Evolutionary conservation across 257 asterid genomes (phyloP).

Genomic region (Nicotiana attenuata): DNA sequence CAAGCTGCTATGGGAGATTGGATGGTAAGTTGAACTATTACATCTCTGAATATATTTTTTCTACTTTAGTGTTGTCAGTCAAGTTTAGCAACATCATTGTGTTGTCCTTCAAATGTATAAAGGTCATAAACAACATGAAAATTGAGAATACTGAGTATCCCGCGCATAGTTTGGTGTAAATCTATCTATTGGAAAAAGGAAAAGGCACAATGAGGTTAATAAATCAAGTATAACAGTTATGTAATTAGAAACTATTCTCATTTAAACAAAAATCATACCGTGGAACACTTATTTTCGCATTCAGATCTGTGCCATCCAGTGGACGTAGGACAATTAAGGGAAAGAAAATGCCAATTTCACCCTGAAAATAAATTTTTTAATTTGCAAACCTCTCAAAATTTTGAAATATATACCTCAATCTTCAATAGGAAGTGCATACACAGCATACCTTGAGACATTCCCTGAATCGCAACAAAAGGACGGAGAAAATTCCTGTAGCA

Average conservation of each 20-base stretch:
- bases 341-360: slow-evolving; percentile 94
- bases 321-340: slow-evolving; percentile 82
- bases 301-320: slow-evolving; percentile 86
- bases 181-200: not conserved
- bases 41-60: not conserved
- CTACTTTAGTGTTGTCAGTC: not conserved
- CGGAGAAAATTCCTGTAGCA: slow-evolving; percentile 84
- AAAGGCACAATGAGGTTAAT: not conserved
- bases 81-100: not conserved
- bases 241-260: not conserved
- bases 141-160: not conserved
- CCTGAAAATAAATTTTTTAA: slow-evolving; percentile 43
- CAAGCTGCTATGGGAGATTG: not conserved
- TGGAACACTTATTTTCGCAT: slow-evolving; percentile 70
- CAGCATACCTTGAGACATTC: slow-evolving; percentile 80
- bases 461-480: slow-evolving; percentile 83
- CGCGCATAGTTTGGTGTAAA: not conserved
- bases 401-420: slow-evolving; percentile 10
- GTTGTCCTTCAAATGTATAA: slow-evolving; percentile 3
- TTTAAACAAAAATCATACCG: slow-evolving; percentile 50
- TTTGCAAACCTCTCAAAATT: slow-evolving; percentile 20
- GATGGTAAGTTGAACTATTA: not conserved
- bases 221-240: not conserved
- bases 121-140: not conserved
- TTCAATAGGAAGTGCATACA: slow-evolving; percentile 7